Conservation (phyloP, 306 rosid genomes). For the Sicyos edulis region DNA sequence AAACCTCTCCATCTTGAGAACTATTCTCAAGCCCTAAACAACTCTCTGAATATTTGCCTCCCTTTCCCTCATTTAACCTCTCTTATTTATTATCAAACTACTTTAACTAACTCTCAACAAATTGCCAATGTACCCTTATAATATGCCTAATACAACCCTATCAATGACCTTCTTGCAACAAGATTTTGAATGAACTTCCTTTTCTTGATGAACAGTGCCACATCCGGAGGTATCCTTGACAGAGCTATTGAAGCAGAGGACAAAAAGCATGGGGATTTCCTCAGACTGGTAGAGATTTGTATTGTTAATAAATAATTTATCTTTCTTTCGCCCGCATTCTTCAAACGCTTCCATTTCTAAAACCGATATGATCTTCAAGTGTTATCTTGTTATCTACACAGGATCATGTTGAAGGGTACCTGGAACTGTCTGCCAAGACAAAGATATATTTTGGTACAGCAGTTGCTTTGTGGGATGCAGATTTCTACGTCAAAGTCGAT, state of each 20-base stretch:
- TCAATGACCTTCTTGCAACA: neutral
- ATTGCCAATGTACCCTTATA: no score
- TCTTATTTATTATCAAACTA: no score
- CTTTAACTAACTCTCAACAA: no score
- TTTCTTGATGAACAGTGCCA: conserved; percentile 53
- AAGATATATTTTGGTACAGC: conserved; percentile 86
- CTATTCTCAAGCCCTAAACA: no score
- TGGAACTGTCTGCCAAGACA: conserved; percentile 94
- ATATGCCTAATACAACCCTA: no score
- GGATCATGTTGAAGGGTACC: conserved; percentile 99
- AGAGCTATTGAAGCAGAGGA: conserved; percentile 98
- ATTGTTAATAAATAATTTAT: neutral
- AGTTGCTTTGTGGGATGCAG: conserved; percentile 89
- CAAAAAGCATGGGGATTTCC: conserved; percentile 84
- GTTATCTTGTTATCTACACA: conserved; percentile 23
- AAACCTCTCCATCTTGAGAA: no score
- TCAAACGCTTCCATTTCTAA: neutral
- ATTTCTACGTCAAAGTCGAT: conserved; percentile 92
- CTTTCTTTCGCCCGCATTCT: conserved; percentile 17
- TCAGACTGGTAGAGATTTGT: conserved; percentile 70
- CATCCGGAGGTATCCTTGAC: conserved; percentile 94
- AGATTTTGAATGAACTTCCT: conserved; percentile 10
- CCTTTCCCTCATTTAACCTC: no score
- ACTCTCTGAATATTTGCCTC: no score
- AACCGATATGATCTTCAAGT: neutral